A percentile compares a stretch with the other conserved stretches of the same genome.
Conservation (phyloP, 352 stramenopile species). For the Pythium chondricola region DNA sequence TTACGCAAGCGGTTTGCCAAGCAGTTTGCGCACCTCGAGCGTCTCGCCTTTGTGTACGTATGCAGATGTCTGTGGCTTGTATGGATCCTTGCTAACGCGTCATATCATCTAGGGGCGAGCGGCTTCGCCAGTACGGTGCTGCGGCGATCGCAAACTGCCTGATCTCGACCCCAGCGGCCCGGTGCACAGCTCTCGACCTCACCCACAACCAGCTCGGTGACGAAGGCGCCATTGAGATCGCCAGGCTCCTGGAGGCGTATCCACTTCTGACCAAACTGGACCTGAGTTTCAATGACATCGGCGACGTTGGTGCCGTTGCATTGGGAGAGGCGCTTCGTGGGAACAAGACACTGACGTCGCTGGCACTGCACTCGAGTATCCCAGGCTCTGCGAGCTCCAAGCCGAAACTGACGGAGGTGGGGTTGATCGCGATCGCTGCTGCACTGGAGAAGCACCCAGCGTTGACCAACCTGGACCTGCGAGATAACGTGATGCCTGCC, state of each 20-base stretch:
- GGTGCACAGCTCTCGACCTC: slow-evolving; percentile 38
- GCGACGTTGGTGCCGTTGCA: slow-evolving; percentile 32
- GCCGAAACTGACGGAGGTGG: slow-evolving; percentile 33
- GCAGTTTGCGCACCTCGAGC: slow-evolving; percentile 29
- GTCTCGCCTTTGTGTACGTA: slow-evolving; percentile 31
- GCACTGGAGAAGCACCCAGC: slow-evolving; percentile 31
- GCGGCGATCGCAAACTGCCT: slow-evolving; percentile 41
- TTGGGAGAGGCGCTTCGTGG: slow-evolving; percentile 34
- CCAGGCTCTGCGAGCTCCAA: slow-evolving; percentile 23
- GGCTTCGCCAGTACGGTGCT: slow-evolving; percentile 42
- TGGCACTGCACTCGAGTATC: slow-evolving; percentile 43
- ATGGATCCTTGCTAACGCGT: neutral
- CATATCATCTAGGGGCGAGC: slow-evolving; percentile 20
- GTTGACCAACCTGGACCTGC: slow-evolving; percentile 41
- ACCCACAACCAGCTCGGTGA: slow-evolving; percentile 51
- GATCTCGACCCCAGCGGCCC: neutral
- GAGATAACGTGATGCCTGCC: slow-evolving; percentile 35
- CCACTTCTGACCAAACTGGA: slow-evolving; percentile 35
- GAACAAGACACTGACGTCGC: slow-evolving; percentile 39
- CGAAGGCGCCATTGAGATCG: slow-evolving; percentile 42
- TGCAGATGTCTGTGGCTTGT: no score
- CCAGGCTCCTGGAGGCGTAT: slow-evolving; percentile 30
- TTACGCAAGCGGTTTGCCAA: slow-evolving; percentile 43
- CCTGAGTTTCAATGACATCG: slow-evolving; percentile 74
- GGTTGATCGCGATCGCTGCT: slow-evolving; percentile 26